phyloP scores from a whole-genome alignment of 148 eudicot genomes.

The Camellia lanceoleosa region DNA sequence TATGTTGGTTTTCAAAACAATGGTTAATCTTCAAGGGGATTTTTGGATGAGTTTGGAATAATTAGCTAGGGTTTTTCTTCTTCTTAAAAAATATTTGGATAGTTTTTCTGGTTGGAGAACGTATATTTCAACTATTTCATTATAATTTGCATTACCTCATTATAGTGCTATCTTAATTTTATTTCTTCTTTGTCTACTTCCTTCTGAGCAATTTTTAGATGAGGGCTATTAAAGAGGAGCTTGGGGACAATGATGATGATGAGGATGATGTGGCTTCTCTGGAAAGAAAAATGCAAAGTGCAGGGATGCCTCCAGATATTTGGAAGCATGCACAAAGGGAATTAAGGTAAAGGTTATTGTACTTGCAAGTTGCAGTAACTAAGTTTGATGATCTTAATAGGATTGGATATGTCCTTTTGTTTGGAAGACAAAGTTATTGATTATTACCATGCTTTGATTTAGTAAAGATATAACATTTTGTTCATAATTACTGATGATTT shows the following conservation, averaged over 20 bases:
- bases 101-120: neutral
- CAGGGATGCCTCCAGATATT: slow-evolving; percentile 90
- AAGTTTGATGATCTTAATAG: neutral
- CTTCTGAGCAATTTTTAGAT: slow-evolving; percentile 44
- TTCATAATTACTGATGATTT: neutral
- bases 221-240: slow-evolving; percentile 99
- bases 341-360: slow-evolving; percentile 49
- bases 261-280: slow-evolving; percentile 94
- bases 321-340: slow-evolving; percentile 99
- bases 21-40: neutral
- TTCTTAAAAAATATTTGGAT: neutral
- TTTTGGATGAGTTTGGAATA: no score
- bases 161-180: slow-evolving; percentile 4
- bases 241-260: slow-evolving; percentile 98
- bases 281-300: slow-evolving; percentile 97
- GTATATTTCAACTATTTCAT: neutral
- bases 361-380: neutral
- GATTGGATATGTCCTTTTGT: neutral
- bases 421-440: slow-evolving; percentile 1
- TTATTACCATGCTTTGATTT: neutral
- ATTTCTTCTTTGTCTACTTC: neutral
- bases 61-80: neutral
- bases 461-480: neutral
- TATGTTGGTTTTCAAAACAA: neutral
- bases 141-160: neutral